phyloP scores from a whole-genome alignment of 495 filamentous ascomycete genomes.

The Trichoderma asperelloides region DNA sequence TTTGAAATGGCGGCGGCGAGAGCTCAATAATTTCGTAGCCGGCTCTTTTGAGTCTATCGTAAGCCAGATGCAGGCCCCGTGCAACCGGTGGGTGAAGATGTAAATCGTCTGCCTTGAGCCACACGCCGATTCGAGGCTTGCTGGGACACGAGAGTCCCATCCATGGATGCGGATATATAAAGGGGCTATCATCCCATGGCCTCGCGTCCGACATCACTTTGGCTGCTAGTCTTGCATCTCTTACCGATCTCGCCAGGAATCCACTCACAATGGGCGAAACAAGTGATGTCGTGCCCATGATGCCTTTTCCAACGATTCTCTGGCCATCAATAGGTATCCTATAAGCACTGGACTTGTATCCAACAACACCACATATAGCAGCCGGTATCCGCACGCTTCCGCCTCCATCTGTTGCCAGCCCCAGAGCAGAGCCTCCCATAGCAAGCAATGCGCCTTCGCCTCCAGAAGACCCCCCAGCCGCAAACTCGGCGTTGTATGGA shows the following conservation, averaged over 20 bases:
- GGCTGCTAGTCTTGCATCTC: background rate
- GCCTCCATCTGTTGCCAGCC: conserved; percentile 59
- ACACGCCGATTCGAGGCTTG: background rate
- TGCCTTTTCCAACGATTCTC: background rate
- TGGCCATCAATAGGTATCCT: conserved; percentile 18
- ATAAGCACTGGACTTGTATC: conserved; percentile 48
- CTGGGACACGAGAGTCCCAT: background rate
- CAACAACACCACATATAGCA: conserved; percentile 49
- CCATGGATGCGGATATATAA: background rate
- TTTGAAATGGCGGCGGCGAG: background rate
- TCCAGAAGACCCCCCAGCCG: conserved; percentile 53
- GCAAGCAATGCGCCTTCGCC: conserved; percentile 49
- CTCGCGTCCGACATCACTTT: background rate
- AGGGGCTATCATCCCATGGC: background rate
- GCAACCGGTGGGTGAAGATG: background rate
- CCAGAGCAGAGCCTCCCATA: conserved; percentile 31
- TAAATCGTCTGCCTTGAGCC: background rate
- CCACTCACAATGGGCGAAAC: background rate
- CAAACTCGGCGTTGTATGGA: conserved; percentile 46
- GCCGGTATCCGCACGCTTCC: conserved; percentile 56
- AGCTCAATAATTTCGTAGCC: background rate
- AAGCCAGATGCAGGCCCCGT: background rate
- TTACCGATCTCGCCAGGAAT: background rate
- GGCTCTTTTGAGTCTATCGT: background rate
- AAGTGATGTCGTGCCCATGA: background rate